A percentile compares a stretch with the other conserved stretches of the same genome.
phyloP scores from a whole-genome alignment of 1,284 basidiomycete species.

The Moesziomyces parantarcticus region DNA sequence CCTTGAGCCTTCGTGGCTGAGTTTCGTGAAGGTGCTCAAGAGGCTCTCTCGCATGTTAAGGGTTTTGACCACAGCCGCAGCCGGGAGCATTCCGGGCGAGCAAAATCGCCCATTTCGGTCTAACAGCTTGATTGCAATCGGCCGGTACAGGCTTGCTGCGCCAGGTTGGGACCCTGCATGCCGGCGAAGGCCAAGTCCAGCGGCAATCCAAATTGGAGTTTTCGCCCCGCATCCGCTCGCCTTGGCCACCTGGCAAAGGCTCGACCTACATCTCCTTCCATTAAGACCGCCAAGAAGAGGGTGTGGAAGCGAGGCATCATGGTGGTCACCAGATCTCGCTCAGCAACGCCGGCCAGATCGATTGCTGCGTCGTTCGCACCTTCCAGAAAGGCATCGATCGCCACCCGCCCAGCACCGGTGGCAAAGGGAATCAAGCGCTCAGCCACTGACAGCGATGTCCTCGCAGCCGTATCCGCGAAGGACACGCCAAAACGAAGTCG shows the following conservation, averaged over 20 bases:
- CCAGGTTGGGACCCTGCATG: background rate
- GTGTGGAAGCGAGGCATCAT: constrained; percentile 1
- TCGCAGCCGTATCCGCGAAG: background rate
- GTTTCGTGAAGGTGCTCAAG: too few species aligned
- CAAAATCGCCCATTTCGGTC: background rate
- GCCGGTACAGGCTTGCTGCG: background rate
- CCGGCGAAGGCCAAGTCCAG: background rate
- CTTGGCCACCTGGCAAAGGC: background rate
- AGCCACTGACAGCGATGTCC: constrained; percentile 28
- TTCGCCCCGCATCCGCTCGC: too few species aligned
- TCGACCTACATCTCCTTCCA: background rate
- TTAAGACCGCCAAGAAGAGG: background rate
- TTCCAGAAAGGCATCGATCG: constrained; percentile 33
- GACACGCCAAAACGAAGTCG: constrained; percentile 11
- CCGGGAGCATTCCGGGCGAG: too few species aligned
- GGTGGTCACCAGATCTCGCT: constrained; percentile 44
- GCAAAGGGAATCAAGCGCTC: constrained; percentile 25
- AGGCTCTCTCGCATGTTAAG: background rate
- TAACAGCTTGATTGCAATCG: background rate
- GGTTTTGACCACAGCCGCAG: background rate
- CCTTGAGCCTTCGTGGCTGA: background rate
- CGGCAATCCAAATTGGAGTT: background rate
- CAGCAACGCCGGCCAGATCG: constrained; percentile 35
- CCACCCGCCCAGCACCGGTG: constrained; percentile 15
- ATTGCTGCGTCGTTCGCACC: constrained; percentile 31